phyloP scores from a whole-genome alignment of 306 rosid genomes.

The Ormosia emarginata region DNA sequence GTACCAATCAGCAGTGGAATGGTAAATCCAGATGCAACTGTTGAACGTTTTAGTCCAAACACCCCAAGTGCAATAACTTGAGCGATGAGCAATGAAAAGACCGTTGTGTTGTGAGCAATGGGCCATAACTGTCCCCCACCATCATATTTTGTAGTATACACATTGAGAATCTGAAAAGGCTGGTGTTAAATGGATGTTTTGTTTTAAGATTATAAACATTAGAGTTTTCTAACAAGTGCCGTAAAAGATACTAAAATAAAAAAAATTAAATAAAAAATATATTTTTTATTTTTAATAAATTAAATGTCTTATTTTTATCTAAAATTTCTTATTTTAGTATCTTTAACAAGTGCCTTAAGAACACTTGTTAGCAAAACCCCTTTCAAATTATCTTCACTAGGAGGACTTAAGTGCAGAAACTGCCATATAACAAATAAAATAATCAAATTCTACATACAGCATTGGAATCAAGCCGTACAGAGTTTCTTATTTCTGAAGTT shows the following conservation, averaged over 20 bases:
- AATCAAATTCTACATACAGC: background rate
- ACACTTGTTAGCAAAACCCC: background rate
- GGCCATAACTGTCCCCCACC: slow-evolving; percentile 85
- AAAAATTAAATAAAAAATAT: too few relatives aligned
- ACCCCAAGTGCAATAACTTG: slow-evolving; percentile 88
- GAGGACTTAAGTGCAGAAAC: background rate
- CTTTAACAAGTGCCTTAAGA: too few relatives aligned
- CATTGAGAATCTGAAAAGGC: slow-evolving; percentile 70
- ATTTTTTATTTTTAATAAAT: too few relatives aligned
- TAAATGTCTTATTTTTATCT: too few relatives aligned
- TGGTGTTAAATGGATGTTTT: background rate
- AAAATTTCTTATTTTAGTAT: too few relatives aligned
- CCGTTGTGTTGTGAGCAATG: slow-evolving; percentile 60
- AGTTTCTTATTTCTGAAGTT: background rate
- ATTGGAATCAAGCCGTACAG: background rate
- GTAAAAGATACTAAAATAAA: too few relatives aligned
- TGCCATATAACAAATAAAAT: background rate
- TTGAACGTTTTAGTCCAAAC: slow-evolving; percentile 67
- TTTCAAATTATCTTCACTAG: background rate
- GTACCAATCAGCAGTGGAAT: slow-evolving; percentile 71
- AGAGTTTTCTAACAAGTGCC: too few relatives aligned
- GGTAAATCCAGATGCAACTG: slow-evolving; percentile 76
- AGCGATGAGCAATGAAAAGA: slow-evolving; percentile 62
- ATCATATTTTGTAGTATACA: slow-evolving; percentile 65
- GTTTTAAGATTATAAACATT: background rate